These are phyloP conservation scores for Mycosphaerella sp. DNA, from an alignment of 2,329 filamentous ascomycete genomes.

Conservation along the genomic window DNA sequence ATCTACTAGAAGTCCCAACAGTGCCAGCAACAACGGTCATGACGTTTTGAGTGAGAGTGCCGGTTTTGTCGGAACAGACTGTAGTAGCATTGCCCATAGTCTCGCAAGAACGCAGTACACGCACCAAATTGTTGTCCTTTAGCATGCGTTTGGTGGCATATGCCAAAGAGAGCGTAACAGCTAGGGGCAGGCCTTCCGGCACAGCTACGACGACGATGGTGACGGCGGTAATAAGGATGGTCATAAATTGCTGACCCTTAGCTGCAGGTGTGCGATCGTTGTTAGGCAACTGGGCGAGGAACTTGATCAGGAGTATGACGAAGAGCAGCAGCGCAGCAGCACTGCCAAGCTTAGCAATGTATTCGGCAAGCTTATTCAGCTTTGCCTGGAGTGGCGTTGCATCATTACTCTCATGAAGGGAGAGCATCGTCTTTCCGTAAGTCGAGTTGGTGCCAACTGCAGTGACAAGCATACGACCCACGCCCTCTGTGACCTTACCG, in stretches of 20 bases:
- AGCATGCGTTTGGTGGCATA: constrained; percentile 63
- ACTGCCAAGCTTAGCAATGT: constrained; percentile 73
- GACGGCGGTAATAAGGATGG: constrained; percentile 59
- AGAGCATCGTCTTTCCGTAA: constrained; percentile 73
- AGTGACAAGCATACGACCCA: constrained; percentile 70
- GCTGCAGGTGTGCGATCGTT: constrained; percentile 53
- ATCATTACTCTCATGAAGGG: constrained; percentile 67
- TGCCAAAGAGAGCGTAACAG: constrained; percentile 61
- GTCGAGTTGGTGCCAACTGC: constrained; percentile 67
- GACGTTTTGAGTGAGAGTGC: constrained; percentile 67
- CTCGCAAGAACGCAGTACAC: constrained; percentile 60
- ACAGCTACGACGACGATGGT: constrained; percentile 65
- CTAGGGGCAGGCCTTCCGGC: constrained; percentile 60
- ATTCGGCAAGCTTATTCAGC: constrained; percentile 68
- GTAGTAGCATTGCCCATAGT: constrained; percentile 68
- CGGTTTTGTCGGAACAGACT: constrained; percentile 75
- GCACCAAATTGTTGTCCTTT: constrained; percentile 66
- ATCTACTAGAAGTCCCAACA: constrained; percentile 54
- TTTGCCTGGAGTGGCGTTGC: constrained; percentile 74
- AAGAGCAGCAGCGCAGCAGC: constrained; percentile 74
- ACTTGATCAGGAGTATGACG: constrained; percentile 78
- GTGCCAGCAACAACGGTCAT: constrained; percentile 72
- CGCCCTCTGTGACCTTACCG: constrained; percentile 68
- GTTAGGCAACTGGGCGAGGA: constrained; percentile 61
- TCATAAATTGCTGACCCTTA: constrained; percentile 67